Percentiles rank a stretch among this genome's conserved stretches.
These are phyloP conservation scores for Colletotrichum tofieldiae DNA, from an alignment of 2,329 filamentous ascomycete genomes.

Conservation along the genomic window DNA sequence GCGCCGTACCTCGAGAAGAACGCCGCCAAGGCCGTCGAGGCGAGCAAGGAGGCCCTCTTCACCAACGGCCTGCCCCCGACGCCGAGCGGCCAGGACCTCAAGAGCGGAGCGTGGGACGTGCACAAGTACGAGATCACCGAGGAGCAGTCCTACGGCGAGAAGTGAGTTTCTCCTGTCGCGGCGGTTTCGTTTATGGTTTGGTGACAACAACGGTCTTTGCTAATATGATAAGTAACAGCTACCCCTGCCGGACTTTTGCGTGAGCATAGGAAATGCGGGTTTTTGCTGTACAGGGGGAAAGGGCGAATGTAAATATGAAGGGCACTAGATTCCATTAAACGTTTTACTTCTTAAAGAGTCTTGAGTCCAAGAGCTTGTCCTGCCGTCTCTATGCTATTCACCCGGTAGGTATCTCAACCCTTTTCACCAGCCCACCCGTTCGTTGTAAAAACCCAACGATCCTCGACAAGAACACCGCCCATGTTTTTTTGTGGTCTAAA, in stretches of 20 bases:
- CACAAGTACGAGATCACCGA: constrained; percentile 77
- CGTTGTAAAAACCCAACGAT: background rate
- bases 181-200: constrained; percentile 26
- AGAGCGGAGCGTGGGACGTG: constrained; percentile 71
- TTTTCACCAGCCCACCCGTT: background rate
- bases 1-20: constrained; percentile 80
- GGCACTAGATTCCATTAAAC: constrained; percentile 49
- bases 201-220: constrained; percentile 45
- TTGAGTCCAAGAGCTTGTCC: background rate
- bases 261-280: constrained; percentile 53
- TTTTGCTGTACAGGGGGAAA: constrained; percentile 46
- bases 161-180: constrained; percentile 67
- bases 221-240: constrained; percentile 60
- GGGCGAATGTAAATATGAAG: constrained; percentile 50
- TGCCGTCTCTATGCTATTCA: background rate
- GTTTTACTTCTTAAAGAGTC: constrained; percentile 13
- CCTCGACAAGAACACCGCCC: constrained; percentile 1
- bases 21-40: constrained; percentile 67
- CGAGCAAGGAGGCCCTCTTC: constrained; percentile 71
- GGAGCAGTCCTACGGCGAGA: constrained; percentile 79
- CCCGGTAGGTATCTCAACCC: constrained; percentile 14
- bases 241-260: constrained; percentile 76
- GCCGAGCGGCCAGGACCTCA: constrained; percentile 78
- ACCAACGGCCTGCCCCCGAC: constrained; percentile 88
- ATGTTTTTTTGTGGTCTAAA: background rate